A percentile compares a stretch with the other conserved stretches of the same genome.
Conservation (phyloP, 2,329 filamentous ascomycete species). For the Karstenula rhodostoma region DNA sequence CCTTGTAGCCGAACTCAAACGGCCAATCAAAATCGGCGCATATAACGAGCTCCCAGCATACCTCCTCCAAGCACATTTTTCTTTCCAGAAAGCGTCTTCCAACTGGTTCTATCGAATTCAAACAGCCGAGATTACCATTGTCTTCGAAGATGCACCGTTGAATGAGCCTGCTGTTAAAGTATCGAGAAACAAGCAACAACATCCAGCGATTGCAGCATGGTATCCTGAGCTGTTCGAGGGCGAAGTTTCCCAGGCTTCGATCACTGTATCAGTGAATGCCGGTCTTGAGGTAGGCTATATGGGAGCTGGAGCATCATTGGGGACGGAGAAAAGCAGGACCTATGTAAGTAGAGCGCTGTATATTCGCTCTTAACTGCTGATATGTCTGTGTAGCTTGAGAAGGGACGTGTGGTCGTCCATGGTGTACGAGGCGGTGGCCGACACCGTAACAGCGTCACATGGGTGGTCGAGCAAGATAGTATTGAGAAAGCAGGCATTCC, state of each 20-base stretch:
- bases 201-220: constrained; percentile 5
- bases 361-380: neutral
- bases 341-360: neutral
- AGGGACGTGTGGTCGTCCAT: constrained; percentile 6
- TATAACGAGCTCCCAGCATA: neutral
- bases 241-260: neutral
- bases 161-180: neutral
- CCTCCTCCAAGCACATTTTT: neutral
- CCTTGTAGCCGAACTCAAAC: neutral
- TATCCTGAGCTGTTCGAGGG: constrained; percentile 8
- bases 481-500: constrained; percentile 9
- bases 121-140: neutral
- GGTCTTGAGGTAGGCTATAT: neutral
- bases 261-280: constrained; percentile 5
- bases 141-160: neutral
- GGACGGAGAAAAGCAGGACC: constrained; percentile 5
- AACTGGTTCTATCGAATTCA: neutral
- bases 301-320: constrained; percentile 1
- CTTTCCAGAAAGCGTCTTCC: neutral
- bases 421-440: constrained; percentile 9
- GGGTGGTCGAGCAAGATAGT: constrained; percentile 10
- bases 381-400: neutral
- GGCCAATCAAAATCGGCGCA: neutral
- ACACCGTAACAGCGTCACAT: constrained; percentile 12
- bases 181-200: neutral